Base-by-base conservation (phyloP, 352 stramenopile genomes). In the Phytophthora citrophthora region DNA sequence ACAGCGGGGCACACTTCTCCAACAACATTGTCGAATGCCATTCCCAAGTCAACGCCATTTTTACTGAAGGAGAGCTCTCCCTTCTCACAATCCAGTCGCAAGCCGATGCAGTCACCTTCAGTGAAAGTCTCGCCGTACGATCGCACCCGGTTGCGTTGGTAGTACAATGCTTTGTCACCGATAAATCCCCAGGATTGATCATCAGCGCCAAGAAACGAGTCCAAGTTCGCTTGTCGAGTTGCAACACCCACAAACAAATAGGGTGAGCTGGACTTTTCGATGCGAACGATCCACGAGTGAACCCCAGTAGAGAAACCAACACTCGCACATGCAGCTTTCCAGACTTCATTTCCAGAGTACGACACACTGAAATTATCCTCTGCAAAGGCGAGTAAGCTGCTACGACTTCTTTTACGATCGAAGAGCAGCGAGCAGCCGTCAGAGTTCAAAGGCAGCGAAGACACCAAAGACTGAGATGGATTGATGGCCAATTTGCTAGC, bases 101-200 rank as follows among this genome's bases (percentile, higher is more conserved):
- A 82, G 1, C 85, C 84, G 24, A 98, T 89, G 36, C 83, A 71
- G 48, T 98, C 94, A 1, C 90, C 91, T 72, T 96, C 84, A 0
- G 70, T 68, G 68, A 97, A 98, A 1, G 43, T 64, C 12, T 94
- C 88, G 6, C 94, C 93, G 49, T 97, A 98, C 23, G 90, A 70
- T 6, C 88, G 92, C 7, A 97, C 51, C 8, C 98, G 98, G 56
- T 96, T 97, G 20, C 97, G 83, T 60, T 99, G 96, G 65, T 99
- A 98, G 72, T 99, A 99, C 12, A 99, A 75, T n/a, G 97, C 97
- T 67, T 98, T 96, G 51, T 99, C 98, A 0, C 97, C 98, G 53
- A 99, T 99, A 53, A 98, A 98, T 8, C 98, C 98, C 97, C 97
- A 99, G 0, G 97, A 98, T 39, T 99, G 87, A 27, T 97, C 93